Evolutionary conservation across 2,329 filamentous ascomycete genomes (phyloP).

Genomic region (Pseudogymnoascus sp.): DNA sequence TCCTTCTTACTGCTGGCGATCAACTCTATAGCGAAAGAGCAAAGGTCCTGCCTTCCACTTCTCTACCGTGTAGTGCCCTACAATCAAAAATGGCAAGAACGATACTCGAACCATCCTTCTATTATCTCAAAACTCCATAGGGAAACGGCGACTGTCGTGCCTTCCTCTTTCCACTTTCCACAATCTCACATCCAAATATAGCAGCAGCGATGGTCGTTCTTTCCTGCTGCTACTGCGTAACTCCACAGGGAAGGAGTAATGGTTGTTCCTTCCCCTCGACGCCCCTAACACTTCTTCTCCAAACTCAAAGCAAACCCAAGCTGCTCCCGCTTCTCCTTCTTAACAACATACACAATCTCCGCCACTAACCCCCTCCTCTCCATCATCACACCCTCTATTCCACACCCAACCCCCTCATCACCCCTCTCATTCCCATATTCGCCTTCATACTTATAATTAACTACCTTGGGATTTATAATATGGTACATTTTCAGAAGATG

Average conservation of each 20-base stretch:
- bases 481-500: too few relatives aligned
- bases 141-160: background rate
- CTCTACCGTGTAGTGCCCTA: too few relatives aligned
- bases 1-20: background rate
- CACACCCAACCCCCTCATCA: conserved; percentile 25
- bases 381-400: conserved; percentile 20
- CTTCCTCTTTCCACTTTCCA: background rate
- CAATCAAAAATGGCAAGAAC: too few relatives aligned
- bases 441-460: conserved; percentile 23
- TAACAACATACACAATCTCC: conserved; percentile 20
- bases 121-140: background rate
- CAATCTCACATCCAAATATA: background rate
- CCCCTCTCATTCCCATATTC: conserved; percentile 31
- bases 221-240: background rate
- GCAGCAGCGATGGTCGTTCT: background rate
- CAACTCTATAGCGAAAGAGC: background rate
- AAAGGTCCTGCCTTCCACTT: background rate
- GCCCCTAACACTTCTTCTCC: conserved; percentile 28
- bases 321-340: conserved; percentile 25
- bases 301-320: conserved; percentile 27
- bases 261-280: background rate
- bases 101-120: too few relatives aligned
- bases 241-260: background rate
- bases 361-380: conserved; percentile 22
- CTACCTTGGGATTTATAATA: too few relatives aligned